Base-by-base conservation (phyloP, 345 rosid species). In the Jatropha curcas region DNA sequence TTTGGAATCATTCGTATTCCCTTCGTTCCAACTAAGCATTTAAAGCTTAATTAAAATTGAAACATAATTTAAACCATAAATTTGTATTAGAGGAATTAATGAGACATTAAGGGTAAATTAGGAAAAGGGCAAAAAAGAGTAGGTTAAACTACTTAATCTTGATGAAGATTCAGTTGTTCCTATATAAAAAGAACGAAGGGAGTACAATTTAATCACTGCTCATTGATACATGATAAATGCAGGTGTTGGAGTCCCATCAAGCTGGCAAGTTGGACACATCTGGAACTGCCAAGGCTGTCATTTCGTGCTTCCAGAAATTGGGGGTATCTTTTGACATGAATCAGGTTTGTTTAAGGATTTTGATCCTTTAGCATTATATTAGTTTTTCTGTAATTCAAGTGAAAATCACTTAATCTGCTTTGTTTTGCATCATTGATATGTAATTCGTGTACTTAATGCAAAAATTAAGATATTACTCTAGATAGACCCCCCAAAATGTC, bases 201-300 rank as follows among this genome's bases (percentile, higher is more conserved):
- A n/a, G n/a, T n/a, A 67, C 58, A 13, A 33, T 20, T 50, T 1
- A 2, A 5, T 48, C n/a, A 14, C 41, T 67, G 70, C 70, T 43
- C 11, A 14, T 43, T 67, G 34, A 22, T 71, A 51, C 48, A 50
- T 61, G 10, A 24, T 67, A 68, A 46, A 59, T 79, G 45, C 51
- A 95, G 99, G 99, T 92, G 76, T 80, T 91, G 97, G 98, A 95
- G 79, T 95, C 99, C 71, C 99, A 95, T 81, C 97, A 95, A 83
- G 77, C 98, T 71, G 73, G 92, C 56, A 95, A 95, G 83, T 51
- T 89, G 86, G 99, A 95, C 83, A 86, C 88, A 20, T 95, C 98
- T 4, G 98, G 98, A 71, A 92, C 99, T 58, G 98, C 99, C 43
- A 92, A 92, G 88, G 98, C 97, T 67, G 96, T 92, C 20, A 88